Base-by-base conservation (phyloP, 805 yeast genomes). In the Candida koratica region DNA sequence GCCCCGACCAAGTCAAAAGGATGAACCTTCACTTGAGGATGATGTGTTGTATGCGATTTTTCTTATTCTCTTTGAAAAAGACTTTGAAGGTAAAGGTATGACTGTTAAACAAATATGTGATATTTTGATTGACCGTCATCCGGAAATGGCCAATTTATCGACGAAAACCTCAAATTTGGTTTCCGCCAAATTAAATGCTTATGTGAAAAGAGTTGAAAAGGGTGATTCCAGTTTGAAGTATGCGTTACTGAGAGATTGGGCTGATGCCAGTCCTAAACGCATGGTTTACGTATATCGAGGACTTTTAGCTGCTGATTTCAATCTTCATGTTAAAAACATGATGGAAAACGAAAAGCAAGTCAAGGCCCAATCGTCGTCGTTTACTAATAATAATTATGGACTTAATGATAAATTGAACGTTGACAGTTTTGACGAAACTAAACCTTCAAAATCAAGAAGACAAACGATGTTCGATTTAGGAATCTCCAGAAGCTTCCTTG, bases 61-160 rank as follows among this genome's bases (percentile, higher is more conserved):
- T 52, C 71, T 76, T 39, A 83, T 84, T 33, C 58, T 84, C 39
- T 81, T 64, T 57, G 89, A 81, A 42, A 66, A 72, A 43, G 95
- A 84, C 53, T 61, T 80, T 1, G 73, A 71, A 35, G 81, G 84
- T 34, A 69, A 71, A 41, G 95, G 95, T 45, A 82, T 84, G 88
- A 84, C 95, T n/a, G 95, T 84, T 20, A 84, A 84, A 53, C 94
- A 84, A 54, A 74, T 84, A 41, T 84, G 94, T 60, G 95, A 84
- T 56, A 73, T 80, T 39, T 64, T 84, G 32, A 64, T 79, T 33
- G 85, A 78, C 38, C 72, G 75, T 48, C 90, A 84, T 55, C 94
- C 94, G 1, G 88, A 83, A 33, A 84, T 84, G 88, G 84, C 88
- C 4, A 82, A 77, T 41, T 58, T 84, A 41, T 81, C 88, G 3